These are phyloP conservation scores for Blastobotrys peoriensis DNA, from an alignment of 805 yeast genomes.

Conservation along the genomic window DNA sequence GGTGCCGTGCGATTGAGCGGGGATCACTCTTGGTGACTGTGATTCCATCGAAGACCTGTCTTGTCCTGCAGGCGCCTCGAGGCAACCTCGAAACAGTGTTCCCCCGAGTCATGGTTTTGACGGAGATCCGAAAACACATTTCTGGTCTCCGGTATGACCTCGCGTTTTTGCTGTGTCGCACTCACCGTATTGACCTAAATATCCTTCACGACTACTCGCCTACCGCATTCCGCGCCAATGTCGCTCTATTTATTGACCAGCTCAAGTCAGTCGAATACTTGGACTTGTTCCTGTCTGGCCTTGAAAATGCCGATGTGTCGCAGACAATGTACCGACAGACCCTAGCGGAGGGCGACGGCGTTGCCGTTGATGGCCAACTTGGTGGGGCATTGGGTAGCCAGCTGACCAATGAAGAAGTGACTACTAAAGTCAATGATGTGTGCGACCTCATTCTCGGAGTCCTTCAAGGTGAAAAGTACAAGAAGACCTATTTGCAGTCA, in stretches of 20 bases:
- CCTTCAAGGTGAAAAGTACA: slow-evolving; percentile 42
- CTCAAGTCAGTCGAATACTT: slow-evolving; percentile 67
- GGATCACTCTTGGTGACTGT: slow-evolving; percentile 80
- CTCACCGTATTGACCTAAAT: slow-evolving; percentile 88
- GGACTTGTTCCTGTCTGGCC: slow-evolving; percentile 80
- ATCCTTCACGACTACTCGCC: slow-evolving; percentile 85
- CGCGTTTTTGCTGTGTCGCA: slow-evolving; percentile 83
- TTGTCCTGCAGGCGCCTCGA: slow-evolving; percentile 88
- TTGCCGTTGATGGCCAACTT: slow-evolving; percentile 5
- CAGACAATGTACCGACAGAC: slow-evolving; percentile 80
- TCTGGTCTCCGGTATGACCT: slow-evolving; percentile 47
- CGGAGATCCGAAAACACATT: slow-evolving; percentile 72
- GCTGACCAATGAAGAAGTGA: slow-evolving; percentile 11
- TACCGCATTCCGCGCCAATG: slow-evolving; percentile 52
- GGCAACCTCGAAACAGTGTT: slow-evolving; percentile 92
- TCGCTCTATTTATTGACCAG: slow-evolving; percentile 63
- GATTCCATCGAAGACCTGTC: slow-evolving; percentile 76
- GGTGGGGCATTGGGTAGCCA: slow-evolving; percentile 7
- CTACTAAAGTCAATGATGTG: slow-evolving; percentile 57
- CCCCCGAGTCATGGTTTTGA: slow-evolving; percentile 86
- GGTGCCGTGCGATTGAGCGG: slow-evolving; percentile 82
- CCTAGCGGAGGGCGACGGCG: slow-evolving; percentile 6
- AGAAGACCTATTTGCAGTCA: slow-evolving; percentile 60
- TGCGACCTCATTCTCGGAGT: slow-evolving; percentile 65
- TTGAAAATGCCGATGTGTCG: slow-evolving; percentile 81